phyloP scores from a whole-genome alignment of 176 grass and related monocot species.

The Carex kokanica region DNA sequence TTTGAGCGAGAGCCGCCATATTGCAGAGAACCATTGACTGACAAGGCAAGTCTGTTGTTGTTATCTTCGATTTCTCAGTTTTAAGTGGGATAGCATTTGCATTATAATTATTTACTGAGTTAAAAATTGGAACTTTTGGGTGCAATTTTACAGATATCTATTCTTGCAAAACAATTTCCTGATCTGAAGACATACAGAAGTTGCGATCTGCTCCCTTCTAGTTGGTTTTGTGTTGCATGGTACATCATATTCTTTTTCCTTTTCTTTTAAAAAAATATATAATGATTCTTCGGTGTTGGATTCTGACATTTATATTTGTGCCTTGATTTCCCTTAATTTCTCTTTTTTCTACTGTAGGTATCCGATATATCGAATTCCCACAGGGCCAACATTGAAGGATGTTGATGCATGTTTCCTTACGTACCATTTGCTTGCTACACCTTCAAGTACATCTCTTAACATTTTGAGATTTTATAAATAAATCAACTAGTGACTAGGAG shows the following conservation, averaged over 20 bases:
- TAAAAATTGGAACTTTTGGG: conserved; percentile 15
- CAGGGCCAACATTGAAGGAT: conserved; percentile 94
- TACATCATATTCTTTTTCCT: conserved; percentile 32
- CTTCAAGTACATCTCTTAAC: conserved; percentile 35
- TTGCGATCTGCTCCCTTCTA: conserved; percentile 69
- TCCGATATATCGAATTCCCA: conserved; percentile 98
- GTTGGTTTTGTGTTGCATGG: conserved; percentile 99
- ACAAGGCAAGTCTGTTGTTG: conserved; percentile 52
- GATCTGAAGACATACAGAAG: conserved; percentile 79
- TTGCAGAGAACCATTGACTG: conserved; percentile 85
- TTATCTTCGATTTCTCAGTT: conserved; percentile 10
- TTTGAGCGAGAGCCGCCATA: conserved; percentile 75
- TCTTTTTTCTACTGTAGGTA: conserved; percentile 80
- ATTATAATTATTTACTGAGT: neutral
- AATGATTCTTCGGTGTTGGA: neutral
- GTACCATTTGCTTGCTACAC: conserved; percentile 77
- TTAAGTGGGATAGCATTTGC: neutral
- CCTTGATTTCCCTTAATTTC: conserved; percentile 49
- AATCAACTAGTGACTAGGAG: neutral
- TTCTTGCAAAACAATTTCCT: conserved; percentile 78
- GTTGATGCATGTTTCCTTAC: conserved; percentile 98
- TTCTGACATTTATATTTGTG: conserved; percentile 10
- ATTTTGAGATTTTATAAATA: neutral
- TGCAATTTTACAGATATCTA: conserved; percentile 51
- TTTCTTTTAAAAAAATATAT: neutral